Evolutionary conservation across 2,329 filamentous ascomycete genomes (phyloP).

Genomic region (Sporothrix phasma): DNA sequence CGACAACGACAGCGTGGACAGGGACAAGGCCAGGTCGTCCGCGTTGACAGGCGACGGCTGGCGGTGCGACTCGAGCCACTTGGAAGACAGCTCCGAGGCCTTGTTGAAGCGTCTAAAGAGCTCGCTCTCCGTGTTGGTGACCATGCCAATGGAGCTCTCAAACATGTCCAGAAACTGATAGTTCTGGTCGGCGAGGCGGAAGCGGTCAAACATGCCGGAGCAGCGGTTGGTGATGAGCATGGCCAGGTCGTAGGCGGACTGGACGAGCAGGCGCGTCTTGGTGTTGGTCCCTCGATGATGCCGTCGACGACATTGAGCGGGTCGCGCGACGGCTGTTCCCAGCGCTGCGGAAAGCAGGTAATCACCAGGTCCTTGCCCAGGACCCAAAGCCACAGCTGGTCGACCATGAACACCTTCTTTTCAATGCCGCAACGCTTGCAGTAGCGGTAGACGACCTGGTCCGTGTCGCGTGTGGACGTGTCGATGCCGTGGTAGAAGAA

Average conservation of each 20-base stretch:
- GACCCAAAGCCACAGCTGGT: slow-evolving; percentile 59
- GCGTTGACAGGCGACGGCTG: background rate
- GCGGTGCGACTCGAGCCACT: slow-evolving; percentile 39
- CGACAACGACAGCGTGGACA: slow-evolving; percentile 2
- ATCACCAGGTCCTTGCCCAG: slow-evolving; percentile 48
- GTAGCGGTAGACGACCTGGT: slow-evolving; percentile 57
- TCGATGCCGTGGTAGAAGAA: slow-evolving; percentile 57
- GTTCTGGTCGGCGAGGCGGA: slow-evolving; percentile 46
- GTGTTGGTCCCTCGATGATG: slow-evolving; percentile 55
- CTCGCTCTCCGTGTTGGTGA: slow-evolving; percentile 44
- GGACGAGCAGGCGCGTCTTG: slow-evolving; percentile 49
- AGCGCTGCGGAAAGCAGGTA: slow-evolving; percentile 48
- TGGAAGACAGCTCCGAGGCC: slow-evolving; percentile 46
- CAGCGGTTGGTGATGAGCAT: slow-evolving; percentile 51
- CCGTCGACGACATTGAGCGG: slow-evolving; percentile 53
- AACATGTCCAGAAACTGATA: slow-evolving; percentile 61
- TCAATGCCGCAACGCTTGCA: slow-evolving; percentile 31
- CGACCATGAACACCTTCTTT: slow-evolving; percentile 57
- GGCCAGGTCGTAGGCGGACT: slow-evolving; percentile 52
- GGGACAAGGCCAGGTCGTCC: background rate
- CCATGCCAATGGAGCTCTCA: slow-evolving; percentile 48
- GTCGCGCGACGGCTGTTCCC: slow-evolving; percentile 51
- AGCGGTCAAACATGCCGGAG: slow-evolving; percentile 50
- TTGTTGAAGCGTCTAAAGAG: slow-evolving; percentile 50
- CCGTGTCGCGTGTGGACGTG: slow-evolving; percentile 47